Evolutionary conservation across 1,284 basidiomycete species (phyloP), one percentile per base, ranked within the genome.

Genomic region (Ceraceosorus guamensis): DNA sequence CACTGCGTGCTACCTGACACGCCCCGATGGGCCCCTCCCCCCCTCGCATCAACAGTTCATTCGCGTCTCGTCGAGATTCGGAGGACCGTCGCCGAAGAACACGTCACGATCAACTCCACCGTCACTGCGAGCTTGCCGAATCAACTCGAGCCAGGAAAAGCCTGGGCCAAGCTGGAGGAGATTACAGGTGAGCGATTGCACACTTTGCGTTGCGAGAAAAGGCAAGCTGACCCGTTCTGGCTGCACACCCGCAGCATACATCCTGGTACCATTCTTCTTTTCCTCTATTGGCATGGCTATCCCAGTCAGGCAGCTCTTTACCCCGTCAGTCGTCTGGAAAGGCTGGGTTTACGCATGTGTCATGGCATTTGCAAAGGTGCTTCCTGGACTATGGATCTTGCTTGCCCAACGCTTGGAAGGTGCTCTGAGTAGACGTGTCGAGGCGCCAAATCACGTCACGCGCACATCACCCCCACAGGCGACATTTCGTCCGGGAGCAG

Each of bases 211-310:
- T n/a, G 18, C 13, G 2, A 11, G 2, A 11, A n/a, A 14, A 37
- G 11, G 8, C 50, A 8, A 7, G 24, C 24, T 24, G 24, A 24
- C 24, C 24, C 24, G 3, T 24, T 24, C 24, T 24, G 24, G 24
- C 24, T 24, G 1, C 24, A 24, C 24, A 24, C 24, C 24, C 24
- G 24, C 34, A 53, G 65, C 68, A 13, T 69, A 76, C 53, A 31
- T 83, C 34, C 73, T 83, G 18, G 75, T 79, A 0, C 82, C 82
- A 1, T 73, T 83, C 32, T 83, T 84, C 77, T 83, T 83, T 61
- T 78, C 80, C 3, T 81, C 80, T 30, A 81, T 83, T 46, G 82
- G 83, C 1, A 80, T 79, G 55, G 80, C 81, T 0, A 81, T 83
- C 41, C 82, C 82, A 0, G 81, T 84, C 63, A 68, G 79, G 10